Percentiles rank a stretch among this genome's conserved stretches.
Evolutionary conservation across 2,329 filamentous ascomycete species (phyloP).

Genomic region (Parafenestella ontariensis): DNA sequence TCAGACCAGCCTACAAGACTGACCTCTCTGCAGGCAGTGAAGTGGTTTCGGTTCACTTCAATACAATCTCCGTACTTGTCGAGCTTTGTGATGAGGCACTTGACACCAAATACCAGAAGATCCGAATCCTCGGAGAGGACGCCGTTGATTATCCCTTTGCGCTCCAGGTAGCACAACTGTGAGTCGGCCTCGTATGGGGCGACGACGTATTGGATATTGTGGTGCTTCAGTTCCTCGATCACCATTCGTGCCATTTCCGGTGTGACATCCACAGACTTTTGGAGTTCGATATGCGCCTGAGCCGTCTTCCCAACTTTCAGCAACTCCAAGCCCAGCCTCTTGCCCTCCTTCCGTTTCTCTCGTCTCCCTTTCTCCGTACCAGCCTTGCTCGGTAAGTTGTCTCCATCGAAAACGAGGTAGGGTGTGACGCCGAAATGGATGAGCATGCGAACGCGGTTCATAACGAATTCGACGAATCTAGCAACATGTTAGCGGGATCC

Average conservation of each 20-base stretch:
- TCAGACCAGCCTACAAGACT: slow-evolving; percentile 93
- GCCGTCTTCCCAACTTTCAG: slow-evolving; percentile 80
- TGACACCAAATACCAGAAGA: slow-evolving; percentile 91
- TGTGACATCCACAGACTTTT: slow-evolving; percentile 95
- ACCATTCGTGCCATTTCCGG: slow-evolving; percentile 92
- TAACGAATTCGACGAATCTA: slow-evolving; percentile 88
- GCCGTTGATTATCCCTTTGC: slow-evolving; percentile 80
- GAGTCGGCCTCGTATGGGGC: slow-evolving; percentile 97
- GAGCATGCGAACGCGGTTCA: slow-evolving; percentile 92
- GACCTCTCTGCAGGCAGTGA: slow-evolving; percentile 85
- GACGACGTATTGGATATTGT: slow-evolving; percentile 84
- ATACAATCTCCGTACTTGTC: slow-evolving; percentile 93
- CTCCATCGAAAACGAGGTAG: slow-evolving; percentile 95
- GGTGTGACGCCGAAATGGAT: slow-evolving; percentile 93
- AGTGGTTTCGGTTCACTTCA: slow-evolving; percentile 88
- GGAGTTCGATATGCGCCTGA: slow-evolving; percentile 84
- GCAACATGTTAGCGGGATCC: slow-evolving; percentile 16
- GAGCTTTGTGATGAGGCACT: slow-evolving; percentile 88
- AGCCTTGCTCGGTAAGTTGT: slow-evolving; percentile 92
- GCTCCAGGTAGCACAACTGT: slow-evolving; percentile 94
- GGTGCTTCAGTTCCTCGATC: slow-evolving; percentile 88
- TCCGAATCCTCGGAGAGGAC: slow-evolving; percentile 98
- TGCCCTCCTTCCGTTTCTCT: slow-evolving; percentile 79
- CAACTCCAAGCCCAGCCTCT: slow-evolving; percentile 76
- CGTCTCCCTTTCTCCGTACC: slow-evolving; percentile 80